Evolutionary conservation across 352 stramenopile genomes (phyloP), one percentile per base, ranked within the genome.

Genomic region (Globisporangium okanoganense): DNA sequence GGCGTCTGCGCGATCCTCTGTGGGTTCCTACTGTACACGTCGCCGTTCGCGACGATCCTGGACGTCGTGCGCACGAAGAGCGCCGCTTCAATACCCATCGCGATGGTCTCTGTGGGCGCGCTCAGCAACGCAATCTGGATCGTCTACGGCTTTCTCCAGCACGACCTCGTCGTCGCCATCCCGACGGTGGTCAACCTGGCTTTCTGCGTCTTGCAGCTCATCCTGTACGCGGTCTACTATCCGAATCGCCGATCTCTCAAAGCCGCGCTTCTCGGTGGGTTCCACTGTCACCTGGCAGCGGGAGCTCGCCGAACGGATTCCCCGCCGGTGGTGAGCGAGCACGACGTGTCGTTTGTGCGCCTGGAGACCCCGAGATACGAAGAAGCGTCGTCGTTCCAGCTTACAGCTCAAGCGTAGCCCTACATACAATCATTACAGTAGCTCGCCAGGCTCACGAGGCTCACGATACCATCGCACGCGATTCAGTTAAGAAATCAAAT

Each of bases 91-190:
- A 76, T 80, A 9, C 72, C 72, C 7, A 72, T 78, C 27, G 49
- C 41, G 18, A 80, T 80, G 72, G 65, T 77, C 14, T n/a, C 57
- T 2, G 62, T 79, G 1, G 75, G 75, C 2, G 61, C 64, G 12
- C 33, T 70, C 58, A 83, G 65, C 66, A 81, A 83, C 58, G 58
- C 67, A 14, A 64, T 75, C 0, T 83, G 72, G 72, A 67, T 77
- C 38, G 36, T 79, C 14, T 79, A 83, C 31, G 65, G 67, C 5
- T 62, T 71, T 3, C 53, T 83, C 13, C 55, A 71, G 12, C 40
- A 69, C 43, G 72, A 80, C 49, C 38, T 56, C 31, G 70, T 81
- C 31, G 64, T 83, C 36, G 49, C 73, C 10, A 61, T 66, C 25
- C 72, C 72, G 4, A 76, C 65, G 3, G 50, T 70, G 3, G 61